Base-by-base conservation (phyloP, 2,329 filamentous ascomycete species). In the Simplicillium aogashimaense region DNA sequence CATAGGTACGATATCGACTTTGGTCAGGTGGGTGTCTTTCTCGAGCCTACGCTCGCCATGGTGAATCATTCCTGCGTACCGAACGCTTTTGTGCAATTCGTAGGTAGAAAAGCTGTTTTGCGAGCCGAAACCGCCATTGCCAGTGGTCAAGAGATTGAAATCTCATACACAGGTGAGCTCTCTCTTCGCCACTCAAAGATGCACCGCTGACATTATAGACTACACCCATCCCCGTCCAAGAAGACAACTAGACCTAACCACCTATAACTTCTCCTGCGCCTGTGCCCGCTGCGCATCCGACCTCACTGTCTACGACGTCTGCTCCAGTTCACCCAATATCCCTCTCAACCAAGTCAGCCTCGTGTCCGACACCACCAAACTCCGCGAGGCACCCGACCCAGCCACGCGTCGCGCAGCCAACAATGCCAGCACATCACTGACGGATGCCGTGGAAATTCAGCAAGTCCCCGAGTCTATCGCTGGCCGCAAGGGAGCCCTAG, bases 1-100 rank as follows among this genome's bases (percentile, higher is more conserved):
- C 73, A 75, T 49, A 62, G 72, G 39, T 62, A 63, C 18, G 74
- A 79, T 39, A 54, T 59, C 2, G 74, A 80, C 48, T 54, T 70
- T 7, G 70, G 65, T 1, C 62, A 70, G 40, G 62, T 68, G 1
- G 76, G 74, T 17, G 60, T 78, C 25, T 80, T 75, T 45, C 57
- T 81, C 30, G 71, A 78, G 45, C 64, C 72, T 1, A 65, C 55
- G 3, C 59, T 78, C 33, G 71, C 75, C 43, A 76, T 79, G 68
- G 66, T 67, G 16, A 81, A 82, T 46, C 78, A 82, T 52, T 76
- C 75, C 0, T 82, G 78, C 46, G 53, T 69, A 3, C 77, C 77
- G 3, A 81, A 78, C 46, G 74, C 76, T 2, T 61, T 69, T 36
- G 70, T 81, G 13, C 65, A 70, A 34, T 79, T 80, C 39, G 48